A percentile compares a stretch with the other conserved stretches of the same genome.
phyloP scores from a whole-genome alignment of 306 rosid genomes.

The Fragaria vesca region DNA sequence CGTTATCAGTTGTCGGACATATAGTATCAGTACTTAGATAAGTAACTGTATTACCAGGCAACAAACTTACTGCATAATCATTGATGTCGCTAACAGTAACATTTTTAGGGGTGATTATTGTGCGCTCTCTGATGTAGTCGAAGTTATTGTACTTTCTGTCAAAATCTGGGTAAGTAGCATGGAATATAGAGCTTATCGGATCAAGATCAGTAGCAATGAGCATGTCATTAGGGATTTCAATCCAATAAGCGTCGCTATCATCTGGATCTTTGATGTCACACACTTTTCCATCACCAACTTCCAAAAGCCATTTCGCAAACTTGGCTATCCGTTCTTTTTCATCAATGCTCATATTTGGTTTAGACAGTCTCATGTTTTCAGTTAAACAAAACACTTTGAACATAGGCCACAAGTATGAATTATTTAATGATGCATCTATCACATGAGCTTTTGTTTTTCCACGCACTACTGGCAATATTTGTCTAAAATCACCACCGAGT shows the following conservation, averaged over 20 bases:
- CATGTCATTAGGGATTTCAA: not conserved
- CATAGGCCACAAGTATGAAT: not conserved
- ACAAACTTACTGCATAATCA: not conserved
- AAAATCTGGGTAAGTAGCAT: not conserved
- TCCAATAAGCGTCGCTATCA: not conserved
- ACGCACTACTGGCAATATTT: not conserved
- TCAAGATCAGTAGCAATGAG: not conserved
- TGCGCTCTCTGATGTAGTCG: not conserved
- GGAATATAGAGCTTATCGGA: not conserved
- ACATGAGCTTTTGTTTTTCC: not conserved
- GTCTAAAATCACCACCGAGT: not conserved
- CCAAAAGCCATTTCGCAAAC: not conserved
- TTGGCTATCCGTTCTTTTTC: not conserved
- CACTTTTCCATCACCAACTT: not conserved
- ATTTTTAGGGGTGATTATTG: not conserved
- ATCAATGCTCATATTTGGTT: fast-evolving
- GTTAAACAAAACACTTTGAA: not conserved
- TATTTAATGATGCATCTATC: not conserved
- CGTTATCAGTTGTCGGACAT: not conserved
- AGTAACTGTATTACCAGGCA: not conserved
- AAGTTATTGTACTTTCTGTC: not conserved
- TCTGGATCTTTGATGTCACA: not conserved
- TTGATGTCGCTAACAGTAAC: not conserved
- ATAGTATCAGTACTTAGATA: not conserved
- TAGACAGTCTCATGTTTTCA: not conserved